Evolutionary conservation across 805 yeast species (phyloP), one percentile per base, ranked within the genome.

Genomic region (Brettanomyces bruxellensis): DNA sequence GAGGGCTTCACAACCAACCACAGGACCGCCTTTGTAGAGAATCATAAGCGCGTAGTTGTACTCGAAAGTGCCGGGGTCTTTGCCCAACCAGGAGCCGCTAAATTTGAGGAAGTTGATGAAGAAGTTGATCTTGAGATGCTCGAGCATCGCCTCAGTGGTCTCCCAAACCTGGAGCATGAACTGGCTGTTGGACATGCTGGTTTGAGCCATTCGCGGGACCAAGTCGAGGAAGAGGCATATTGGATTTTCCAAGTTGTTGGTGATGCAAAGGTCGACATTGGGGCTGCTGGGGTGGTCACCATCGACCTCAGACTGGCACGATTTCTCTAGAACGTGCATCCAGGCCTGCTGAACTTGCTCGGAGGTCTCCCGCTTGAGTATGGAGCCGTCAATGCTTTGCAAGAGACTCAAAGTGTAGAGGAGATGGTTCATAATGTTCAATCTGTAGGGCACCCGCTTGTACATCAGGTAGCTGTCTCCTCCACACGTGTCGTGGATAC

Each of bases 401-500:
- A 53, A 51, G 41, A 61, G 55, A 24, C 52, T 53, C 2, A 61
- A 23, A 3, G 55, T 36, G 34, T 53, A 51, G 34, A 49, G 69
- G 36, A 73, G 61, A 36, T 65, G 53, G 41, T 71, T 73, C 73
- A 78, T 74, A 39, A 69, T 60, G 42, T 65, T 72, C 42, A 67
- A 56, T 11, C 69, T 67, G 25, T 69, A 76, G 36, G 68, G 67
- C 45, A 71, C 67, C 50, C 75, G 66, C 39, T 68, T 61, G 40
- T 75, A 52, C 9, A 50, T 50, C 22, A 56, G 51, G 40, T 68
- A 46, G 50, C 57, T 40, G 62, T 61, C 58, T 62, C 67, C 47
- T 25, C 51, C 52, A 3, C 58, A 50, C 14, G 52, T 49, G 25
- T 46, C 52, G 23, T 62, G 47, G 8, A 64, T 54, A 35, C 57